phyloP scores from a whole-genome alignment of 805 yeast species.

The Dipodascopsis uninucleata region DNA sequence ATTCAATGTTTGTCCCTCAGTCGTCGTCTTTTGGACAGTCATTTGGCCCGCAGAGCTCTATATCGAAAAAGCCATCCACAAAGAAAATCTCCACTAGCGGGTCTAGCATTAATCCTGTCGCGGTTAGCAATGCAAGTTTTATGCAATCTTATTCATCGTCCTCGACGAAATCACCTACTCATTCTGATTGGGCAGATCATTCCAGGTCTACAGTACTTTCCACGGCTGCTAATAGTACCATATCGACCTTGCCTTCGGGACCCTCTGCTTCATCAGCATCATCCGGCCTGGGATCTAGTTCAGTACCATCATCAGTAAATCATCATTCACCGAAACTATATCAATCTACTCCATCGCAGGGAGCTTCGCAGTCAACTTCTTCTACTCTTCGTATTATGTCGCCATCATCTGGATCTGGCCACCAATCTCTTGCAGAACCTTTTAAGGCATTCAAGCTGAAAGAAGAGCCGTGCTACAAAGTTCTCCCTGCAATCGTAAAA shows the following conservation, averaged over 20 bases:
- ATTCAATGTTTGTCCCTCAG: slow-evolving; percentile 28
- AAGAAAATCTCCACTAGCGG: too few relatives aligned
- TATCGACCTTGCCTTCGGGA: too few relatives aligned
- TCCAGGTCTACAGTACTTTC: slow-evolving; percentile 17
- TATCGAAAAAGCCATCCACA: slow-evolving; percentile 12
- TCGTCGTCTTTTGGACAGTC: slow-evolving; percentile 1
- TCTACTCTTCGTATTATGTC: slow-evolving; percentile 25
- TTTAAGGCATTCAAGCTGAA: slow-evolving; percentile 79
- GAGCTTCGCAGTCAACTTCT: too few relatives aligned
- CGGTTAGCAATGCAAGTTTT: too few relatives aligned
- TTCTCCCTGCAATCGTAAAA: slow-evolving; percentile 82
- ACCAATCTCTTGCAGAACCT: slow-evolving; percentile 59
- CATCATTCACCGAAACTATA: slow-evolving; percentile 5
- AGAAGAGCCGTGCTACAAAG: slow-evolving; percentile 86
- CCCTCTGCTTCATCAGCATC: too few relatives aligned
- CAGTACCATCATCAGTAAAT: slow-evolving; percentile 7
- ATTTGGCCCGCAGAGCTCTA: background rate
- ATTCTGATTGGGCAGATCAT: slow-evolving; percentile 27
- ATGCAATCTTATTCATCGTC: background rate
- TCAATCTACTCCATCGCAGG: too few relatives aligned
- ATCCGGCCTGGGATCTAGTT: too few relatives aligned
- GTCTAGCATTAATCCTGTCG: too few relatives aligned
- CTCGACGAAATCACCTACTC: slow-evolving; percentile 15
- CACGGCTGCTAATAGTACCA: slow-evolving; percentile 2
- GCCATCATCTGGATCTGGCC: slow-evolving; percentile 3